A percentile compares a stretch with the other conserved stretches of the same genome.
These are phyloP conservation scores for Globisporangium parvum DNA, from an alignment of 352 stramenopile genomes.

Conservation along the genomic window DNA sequence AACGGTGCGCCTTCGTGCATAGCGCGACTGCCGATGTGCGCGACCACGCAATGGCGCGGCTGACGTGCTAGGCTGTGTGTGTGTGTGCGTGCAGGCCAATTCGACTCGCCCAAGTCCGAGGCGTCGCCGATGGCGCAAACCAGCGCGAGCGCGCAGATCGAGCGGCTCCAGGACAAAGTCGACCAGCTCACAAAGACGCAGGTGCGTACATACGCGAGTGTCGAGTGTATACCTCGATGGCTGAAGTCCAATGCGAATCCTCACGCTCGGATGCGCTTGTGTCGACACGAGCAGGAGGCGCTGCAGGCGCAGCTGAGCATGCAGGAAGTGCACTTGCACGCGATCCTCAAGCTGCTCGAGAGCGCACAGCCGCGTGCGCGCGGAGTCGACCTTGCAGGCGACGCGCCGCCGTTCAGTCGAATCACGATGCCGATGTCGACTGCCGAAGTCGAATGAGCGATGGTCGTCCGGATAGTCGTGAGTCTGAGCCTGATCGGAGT, in stretches of 20 bases:
- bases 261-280: not conserved
- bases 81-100: constrained; percentile 11
- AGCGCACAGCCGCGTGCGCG: constrained; percentile 12
- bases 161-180: constrained; percentile 45
- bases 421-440: constrained; percentile 18
- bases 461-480: no score
- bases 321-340: constrained; percentile 52
- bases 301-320: constrained; percentile 46
- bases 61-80: constrained; percentile 3
- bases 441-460: not conserved
- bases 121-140: constrained; percentile 23
- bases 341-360: constrained; percentile 43
- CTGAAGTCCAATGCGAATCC: no score
- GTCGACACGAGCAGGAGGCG: constrained; percentile 22
- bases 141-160: constrained; percentile 14
- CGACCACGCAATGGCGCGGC: not conserved
- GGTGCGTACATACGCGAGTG: constrained; percentile 29
- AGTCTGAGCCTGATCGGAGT: no score
- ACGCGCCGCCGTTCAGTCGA: constrained; percentile 43
- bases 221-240: not conserved
- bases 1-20: constrained; percentile 10
- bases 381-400: constrained; percentile 8
- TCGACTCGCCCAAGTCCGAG: constrained; percentile 26
- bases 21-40: no score
- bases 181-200: constrained; percentile 47